Evolutionary conservation across 2,329 filamentous ascomycete species (phyloP).

Genomic region (Coleophoma eucalyptorum): DNA sequence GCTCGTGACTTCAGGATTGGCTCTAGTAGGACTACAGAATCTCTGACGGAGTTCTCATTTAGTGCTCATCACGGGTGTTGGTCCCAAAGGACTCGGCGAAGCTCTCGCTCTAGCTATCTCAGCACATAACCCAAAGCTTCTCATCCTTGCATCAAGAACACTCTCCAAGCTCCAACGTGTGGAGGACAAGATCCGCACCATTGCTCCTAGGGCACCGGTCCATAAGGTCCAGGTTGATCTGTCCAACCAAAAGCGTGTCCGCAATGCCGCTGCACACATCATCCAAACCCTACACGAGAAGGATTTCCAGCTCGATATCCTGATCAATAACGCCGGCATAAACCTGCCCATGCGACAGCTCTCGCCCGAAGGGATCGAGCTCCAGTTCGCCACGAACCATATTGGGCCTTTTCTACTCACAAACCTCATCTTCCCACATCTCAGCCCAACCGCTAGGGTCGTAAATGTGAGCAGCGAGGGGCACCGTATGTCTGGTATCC

Average conservation of each 20-base stretch:
- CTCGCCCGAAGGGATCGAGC: conserved; percentile 11
- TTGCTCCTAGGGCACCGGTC: conserved; percentile 26
- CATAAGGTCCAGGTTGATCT: conserved; percentile 34
- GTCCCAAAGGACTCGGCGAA: conserved; percentile 13
- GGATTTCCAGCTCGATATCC: conserved; percentile 10
- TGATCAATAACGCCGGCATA: conserved; percentile 19
- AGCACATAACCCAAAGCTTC: conserved; percentile 21
- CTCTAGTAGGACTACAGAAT: too few species aligned
- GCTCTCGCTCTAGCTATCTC: conserved; percentile 9
- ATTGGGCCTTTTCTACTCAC: conserved; percentile 16
- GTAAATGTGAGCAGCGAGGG: conserved; percentile 13
- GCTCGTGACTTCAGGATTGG: too few species aligned
- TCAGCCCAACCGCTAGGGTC: conserved; percentile 4
- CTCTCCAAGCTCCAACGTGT: conserved; percentile 26
- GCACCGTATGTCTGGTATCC: conserved; percentile 22
- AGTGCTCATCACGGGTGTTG: conserved; percentile 20
- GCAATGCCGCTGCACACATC: conserved; percentile 4
- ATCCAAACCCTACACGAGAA: background rate
- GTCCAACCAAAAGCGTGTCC: conserved; percentile 24
- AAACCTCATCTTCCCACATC: conserved; percentile 7
- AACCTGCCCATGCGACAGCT: conserved; percentile 4
- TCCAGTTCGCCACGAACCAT: conserved; percentile 17
- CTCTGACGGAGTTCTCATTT: background rate
- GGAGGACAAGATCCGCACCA: conserved; percentile 14
- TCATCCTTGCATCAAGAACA: conserved; percentile 32